Evolutionary conservation across 2,329 filamentous ascomycete species (phyloP).

Genomic region (Cryphonectria carpinicola): DNA sequence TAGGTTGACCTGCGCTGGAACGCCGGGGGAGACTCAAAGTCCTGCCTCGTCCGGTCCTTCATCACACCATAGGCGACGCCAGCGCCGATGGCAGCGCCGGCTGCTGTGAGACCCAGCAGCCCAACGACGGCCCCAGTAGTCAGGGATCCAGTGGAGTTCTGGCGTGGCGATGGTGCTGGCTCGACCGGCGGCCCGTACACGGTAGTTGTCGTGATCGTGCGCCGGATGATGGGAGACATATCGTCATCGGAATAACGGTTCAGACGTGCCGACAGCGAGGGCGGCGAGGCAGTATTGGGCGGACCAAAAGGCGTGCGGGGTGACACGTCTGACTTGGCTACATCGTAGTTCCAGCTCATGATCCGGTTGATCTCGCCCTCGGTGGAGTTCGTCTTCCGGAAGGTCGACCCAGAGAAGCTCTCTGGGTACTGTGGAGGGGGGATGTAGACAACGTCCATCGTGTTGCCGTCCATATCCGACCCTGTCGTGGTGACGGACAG

Average conservation of each 20-base stretch:
- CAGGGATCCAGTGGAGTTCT: slow-evolving; percentile 46
- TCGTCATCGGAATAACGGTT: slow-evolving; percentile 30
- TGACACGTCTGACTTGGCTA: slow-evolving; percentile 37
- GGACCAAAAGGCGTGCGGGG: slow-evolving; percentile 31
- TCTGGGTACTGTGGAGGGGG: slow-evolving; percentile 40
- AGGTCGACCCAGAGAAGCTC: slow-evolving; percentile 40
- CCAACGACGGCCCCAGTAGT: slow-evolving; percentile 70
- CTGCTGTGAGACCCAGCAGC: slow-evolving; percentile 68
- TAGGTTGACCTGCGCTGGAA: slow-evolving; percentile 52
- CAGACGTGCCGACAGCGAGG: slow-evolving; percentile 19
- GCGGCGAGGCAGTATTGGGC: slow-evolving; percentile 30
- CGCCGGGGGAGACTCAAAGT: slow-evolving; percentile 43
- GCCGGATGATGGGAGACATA: slow-evolving; percentile 37
- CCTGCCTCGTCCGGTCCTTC: slow-evolving; percentile 55
- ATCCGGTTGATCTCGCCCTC: slow-evolving; percentile 48
- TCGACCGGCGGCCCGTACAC: slow-evolving; percentile 33
- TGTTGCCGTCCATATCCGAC: slow-evolving; percentile 82
- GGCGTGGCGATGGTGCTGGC: slow-evolving; percentile 36
- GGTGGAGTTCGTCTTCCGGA: slow-evolving; percentile 43
- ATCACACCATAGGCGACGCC: slow-evolving; percentile 72
- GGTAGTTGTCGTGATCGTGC: slow-evolving; percentile 40
- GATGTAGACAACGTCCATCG: slow-evolving; percentile 74
- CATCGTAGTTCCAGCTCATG: slow-evolving; percentile 55
- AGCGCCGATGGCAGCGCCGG: slow-evolving; percentile 69
- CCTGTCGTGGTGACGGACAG: slow-evolving; percentile 10